Evolutionary conservation across 148 eudicot species (phyloP).

Genomic region (Silene uniflora): DNA sequence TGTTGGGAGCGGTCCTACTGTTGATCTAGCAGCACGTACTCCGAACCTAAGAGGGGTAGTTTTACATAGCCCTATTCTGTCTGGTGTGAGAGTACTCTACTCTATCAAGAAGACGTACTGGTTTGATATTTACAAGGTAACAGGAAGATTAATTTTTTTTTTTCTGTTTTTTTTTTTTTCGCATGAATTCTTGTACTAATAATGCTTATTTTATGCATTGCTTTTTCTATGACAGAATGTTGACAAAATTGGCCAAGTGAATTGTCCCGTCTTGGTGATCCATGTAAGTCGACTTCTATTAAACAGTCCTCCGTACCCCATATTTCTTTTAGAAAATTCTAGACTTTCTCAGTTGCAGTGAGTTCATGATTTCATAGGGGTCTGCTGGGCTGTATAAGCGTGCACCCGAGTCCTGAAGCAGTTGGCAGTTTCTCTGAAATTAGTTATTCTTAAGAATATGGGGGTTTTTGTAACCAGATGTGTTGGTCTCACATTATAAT

Average conservation of each 20-base stretch:
- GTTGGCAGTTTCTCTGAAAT: neutral
- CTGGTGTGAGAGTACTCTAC: constrained; percentile 84
- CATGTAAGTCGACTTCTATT: constrained; percentile 51
- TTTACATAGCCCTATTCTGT: constrained; percentile 85
- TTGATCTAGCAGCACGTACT: constrained; percentile 82
- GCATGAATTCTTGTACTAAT: neutral
- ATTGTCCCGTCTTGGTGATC: constrained; percentile 81
- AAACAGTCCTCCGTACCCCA: neutral
- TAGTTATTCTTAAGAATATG: neutral
- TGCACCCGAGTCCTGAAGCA: neutral
- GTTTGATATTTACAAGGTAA: constrained; percentile 97
- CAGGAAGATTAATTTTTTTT: neutral
- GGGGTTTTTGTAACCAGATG: too few relatives aligned
- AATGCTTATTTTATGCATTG: constrained; percentile 8
- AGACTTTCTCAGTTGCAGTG: neutral
- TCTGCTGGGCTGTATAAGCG: neutral
- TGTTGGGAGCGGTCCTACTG: constrained; percentile 93
- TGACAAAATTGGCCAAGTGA: constrained; percentile 77
- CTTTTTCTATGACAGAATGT: constrained; percentile 52
- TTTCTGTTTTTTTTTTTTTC: neutral
- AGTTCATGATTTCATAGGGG: neutral
- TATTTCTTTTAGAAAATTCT: neutral
- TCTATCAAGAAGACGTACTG: constrained; percentile 82
- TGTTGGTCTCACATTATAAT: too few relatives aligned
- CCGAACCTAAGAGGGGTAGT: constrained; percentile 87